Evolutionary conservation across 2,329 filamentous ascomycete species (phyloP), one percentile per base, ranked within the genome.

Genomic region (Xylariaceae sp.): DNA sequence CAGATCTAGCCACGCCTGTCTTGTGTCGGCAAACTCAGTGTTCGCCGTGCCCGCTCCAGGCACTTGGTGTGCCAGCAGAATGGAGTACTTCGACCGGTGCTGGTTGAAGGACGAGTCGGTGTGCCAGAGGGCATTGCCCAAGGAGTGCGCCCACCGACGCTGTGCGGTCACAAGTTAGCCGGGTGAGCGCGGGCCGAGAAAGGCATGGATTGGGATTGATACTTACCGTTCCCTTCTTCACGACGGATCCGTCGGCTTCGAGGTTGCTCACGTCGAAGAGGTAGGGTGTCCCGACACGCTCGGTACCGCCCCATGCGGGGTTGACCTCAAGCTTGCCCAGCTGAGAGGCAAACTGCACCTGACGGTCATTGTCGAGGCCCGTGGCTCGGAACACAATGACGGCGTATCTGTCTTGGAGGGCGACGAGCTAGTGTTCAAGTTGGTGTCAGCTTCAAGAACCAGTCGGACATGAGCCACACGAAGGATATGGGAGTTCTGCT

Each of bases 111-210:
- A 45, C 10, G 49, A 51, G 24, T 52, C 49, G 35, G 47, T 50
- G 29, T 52, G 49, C 50, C 50, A 52, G 8, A 52, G 35, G 11
- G 43, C 49, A 37, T 52, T 52, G 11, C 50, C 50, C 7, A 50
- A 21, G 27, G 42, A 42, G 30, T 51, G 47, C 29, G 48, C 43
- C 41, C 40, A 50, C 32, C 46, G 32, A 11, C 46, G 42, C 17
- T 45, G 47, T 17, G 28, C 34, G 42, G 39, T n/a, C n/a, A n/a
- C n/a, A n/a, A n/a, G n/a, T n/a, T n/a, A n/a, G n/a, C n/a, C n/a
- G n/a, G n/a, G n/a, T n/a, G n/a, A n/a, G n/a, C n/a, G n/a, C n/a
- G n/a, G n/a, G n/a, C n/a, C n/a, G n/a, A n/a, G n/a, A n/a, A n/a
- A n/a, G n/a, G n/a, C n/a, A n/a, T n/a, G n/a, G n/a, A n/a, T n/a